These are phyloP conservation scores for Mortierella sp. DNA, from an alignment of 371 early-diverging fungal genomes.

Conservation along the genomic window DNA sequence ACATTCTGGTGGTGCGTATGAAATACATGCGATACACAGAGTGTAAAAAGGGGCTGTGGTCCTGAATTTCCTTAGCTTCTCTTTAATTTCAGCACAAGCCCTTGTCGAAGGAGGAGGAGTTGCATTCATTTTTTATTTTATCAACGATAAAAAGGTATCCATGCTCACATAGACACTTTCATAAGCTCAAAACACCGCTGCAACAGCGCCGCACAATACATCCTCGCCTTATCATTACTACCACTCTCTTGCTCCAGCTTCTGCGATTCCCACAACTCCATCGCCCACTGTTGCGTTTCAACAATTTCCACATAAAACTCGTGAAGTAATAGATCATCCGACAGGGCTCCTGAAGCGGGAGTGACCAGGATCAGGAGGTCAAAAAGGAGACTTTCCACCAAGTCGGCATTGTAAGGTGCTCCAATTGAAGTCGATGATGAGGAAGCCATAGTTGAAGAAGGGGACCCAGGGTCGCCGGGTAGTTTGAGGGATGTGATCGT, in stretches of 20 bases:
- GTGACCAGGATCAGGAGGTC: constrained; percentile 47
- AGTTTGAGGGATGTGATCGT: constrained; percentile 30
- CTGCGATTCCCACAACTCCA: constrained; percentile 47
- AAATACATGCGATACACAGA: neutral
- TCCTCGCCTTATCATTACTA: constrained; percentile 31
- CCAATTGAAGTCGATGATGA: neutral
- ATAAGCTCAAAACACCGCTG: constrained; percentile 44
- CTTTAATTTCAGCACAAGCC: neutral
- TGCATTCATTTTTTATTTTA: neutral
- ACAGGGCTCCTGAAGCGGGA: constrained; percentile 27
- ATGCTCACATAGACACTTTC: constrained; percentile 24
- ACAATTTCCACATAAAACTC: constrained; percentile 48
- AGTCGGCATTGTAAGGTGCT: constrained; percentile 24
- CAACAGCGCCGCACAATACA: constrained; percentile 47
- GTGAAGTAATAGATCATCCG: constrained; percentile 35
- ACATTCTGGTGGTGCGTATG: neutral
- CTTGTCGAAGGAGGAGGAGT: neutral
- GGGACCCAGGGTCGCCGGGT: constrained; percentile 15
- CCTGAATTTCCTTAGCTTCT: neutral
- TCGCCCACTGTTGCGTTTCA: constrained; percentile 46
- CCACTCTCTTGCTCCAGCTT: constrained; percentile 21
- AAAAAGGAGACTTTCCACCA: constrained; percentile 40
- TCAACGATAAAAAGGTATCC: neutral
- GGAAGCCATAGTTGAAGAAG: neutral
- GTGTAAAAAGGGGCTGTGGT: constrained; percentile 3